Evolutionary conservation across 805 yeast species (phyloP).

Genomic region (Lipomyces yamadae): DNA sequence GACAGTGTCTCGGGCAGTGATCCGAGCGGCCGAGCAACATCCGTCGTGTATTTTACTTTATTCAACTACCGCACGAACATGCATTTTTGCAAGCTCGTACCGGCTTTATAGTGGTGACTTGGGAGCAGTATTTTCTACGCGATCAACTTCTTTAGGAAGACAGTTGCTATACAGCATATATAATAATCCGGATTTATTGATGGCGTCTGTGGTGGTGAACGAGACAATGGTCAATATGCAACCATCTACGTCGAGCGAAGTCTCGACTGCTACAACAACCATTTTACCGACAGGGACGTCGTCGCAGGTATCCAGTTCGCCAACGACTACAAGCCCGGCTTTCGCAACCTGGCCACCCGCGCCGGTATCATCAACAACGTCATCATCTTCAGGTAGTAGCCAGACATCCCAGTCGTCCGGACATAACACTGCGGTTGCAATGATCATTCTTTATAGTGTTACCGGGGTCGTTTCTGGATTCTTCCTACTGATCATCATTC

Average conservation of each 20-base stretch:
- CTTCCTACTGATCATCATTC: constrained; percentile 42
- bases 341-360: constrained; percentile 17
- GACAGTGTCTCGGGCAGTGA: constrained; percentile 24
- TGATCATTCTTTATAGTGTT: constrained; percentile 43
- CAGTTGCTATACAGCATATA: constrained; percentile 17
- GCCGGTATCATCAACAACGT: not conserved
- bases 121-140: constrained; percentile 32
- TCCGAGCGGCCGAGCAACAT: constrained; percentile 17
- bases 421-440: constrained; percentile 40
- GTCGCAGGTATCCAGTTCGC: constrained; percentile 11
- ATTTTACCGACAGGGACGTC: not conserved
- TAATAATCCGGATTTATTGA: constrained; percentile 1
- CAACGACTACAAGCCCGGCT: constrained; percentile 20
- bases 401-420: not conserved
- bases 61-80: constrained; percentile 21
- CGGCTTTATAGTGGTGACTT: constrained; percentile 21
- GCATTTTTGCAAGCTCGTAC: constrained; percentile 26
- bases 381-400: not conserved
- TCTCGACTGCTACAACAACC: constrained; percentile 1
- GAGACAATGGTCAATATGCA: constrained; percentile 16
- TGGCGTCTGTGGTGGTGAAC: constrained; percentile 25
- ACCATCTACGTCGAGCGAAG: constrained; percentile 6
- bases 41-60: constrained; percentile 31
- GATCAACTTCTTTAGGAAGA: constrained; percentile 20
- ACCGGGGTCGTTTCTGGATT: constrained; percentile 43